A percentile compares a stretch with the other conserved stretches of the same genome.
Conservation (phyloP, 2,329 filamentous ascomycete species). For the Trichoderma sp. region DNA sequence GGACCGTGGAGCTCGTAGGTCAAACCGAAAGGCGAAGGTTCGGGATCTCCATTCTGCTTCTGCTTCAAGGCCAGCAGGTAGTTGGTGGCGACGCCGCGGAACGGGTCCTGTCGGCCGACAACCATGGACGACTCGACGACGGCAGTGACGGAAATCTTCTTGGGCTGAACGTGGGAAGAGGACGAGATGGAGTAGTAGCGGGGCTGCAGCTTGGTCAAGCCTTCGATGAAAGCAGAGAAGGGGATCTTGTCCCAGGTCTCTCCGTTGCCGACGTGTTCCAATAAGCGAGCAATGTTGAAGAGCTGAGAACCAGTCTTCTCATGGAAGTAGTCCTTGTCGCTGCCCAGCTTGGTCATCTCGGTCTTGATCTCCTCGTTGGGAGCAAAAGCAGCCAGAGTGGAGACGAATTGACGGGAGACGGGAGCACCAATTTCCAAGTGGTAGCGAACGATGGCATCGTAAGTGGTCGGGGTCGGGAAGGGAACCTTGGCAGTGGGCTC, state of each 20-base stretch:
- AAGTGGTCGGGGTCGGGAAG: slow-evolving; percentile 95
- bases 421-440: slow-evolving; percentile 96
- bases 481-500: slow-evolving; percentile 96
- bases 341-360: slow-evolving; percentile 84
- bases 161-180: slow-evolving; percentile 87
- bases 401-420: slow-evolving; percentile 92
- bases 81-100: slow-evolving; percentile 96
- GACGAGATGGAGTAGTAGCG: slow-evolving; percentile 99
- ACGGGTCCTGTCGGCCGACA: slow-evolving; percentile 72
- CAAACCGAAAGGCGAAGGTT: slow-evolving; percentile 77
- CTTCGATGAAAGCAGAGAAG: slow-evolving; percentile 93
- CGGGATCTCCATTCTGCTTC: slow-evolving; percentile 87
- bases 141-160: slow-evolving; percentile 92
- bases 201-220: slow-evolving; percentile 89
- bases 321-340: slow-evolving; percentile 94
- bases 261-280: slow-evolving; percentile 69
- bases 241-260: slow-evolving; percentile 81
- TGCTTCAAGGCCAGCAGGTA: slow-evolving; percentile 93
- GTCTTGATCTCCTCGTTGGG: slow-evolving; percentile 81
- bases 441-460: slow-evolving; percentile 88
- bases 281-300: slow-evolving; percentile 85
- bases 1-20: slow-evolving; percentile 86
- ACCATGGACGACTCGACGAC: slow-evolving; percentile 83
- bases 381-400: slow-evolving; percentile 82
- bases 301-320: slow-evolving; percentile 77